Evolutionary conservation across 345 rosid genomes (phyloP).

Genomic region (Bruguiera gymnorhiza): DNA sequence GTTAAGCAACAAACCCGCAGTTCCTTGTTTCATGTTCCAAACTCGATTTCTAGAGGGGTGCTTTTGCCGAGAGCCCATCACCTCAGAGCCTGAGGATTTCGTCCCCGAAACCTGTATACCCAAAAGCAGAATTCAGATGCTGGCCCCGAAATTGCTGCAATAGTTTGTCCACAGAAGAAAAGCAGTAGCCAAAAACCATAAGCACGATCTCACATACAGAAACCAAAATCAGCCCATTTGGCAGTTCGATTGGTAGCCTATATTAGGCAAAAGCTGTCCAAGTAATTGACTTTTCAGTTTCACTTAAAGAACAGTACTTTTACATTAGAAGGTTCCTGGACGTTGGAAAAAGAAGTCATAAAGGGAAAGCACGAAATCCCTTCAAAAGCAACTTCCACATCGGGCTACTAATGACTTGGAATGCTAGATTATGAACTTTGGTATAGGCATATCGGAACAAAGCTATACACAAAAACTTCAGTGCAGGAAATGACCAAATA

Average conservation of each 20-base stretch:
- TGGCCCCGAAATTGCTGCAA: not conserved
- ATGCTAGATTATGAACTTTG: not conserved
- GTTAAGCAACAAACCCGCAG: constrained; percentile 34
- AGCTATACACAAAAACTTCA: not conserved
- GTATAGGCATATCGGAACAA: not conserved
- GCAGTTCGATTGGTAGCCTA: too few relatives aligned
- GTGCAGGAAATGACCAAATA: not conserved
- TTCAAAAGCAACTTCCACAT: not conserved
- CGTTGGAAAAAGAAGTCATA: not conserved
- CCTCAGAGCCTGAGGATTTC: constrained; percentile 42
- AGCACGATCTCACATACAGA: too few relatives aligned
- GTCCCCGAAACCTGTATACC: constrained; percentile 44
- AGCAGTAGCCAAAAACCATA: too few relatives aligned
- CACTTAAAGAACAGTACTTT: not conserved
- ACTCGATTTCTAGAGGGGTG: constrained; percentile 35
- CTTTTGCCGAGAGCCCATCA: constrained; percentile 41
- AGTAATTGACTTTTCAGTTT: not conserved
- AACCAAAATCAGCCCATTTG: too few relatives aligned
- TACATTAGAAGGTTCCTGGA: not conserved
- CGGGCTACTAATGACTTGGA: not conserved
- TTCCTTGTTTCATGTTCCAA: constrained; percentile 48
- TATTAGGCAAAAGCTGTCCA: too few relatives aligned
- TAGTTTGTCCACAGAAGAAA: not conserved
- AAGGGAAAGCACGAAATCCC: not conserved
- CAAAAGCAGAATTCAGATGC: not conserved